Conservation (phyloP, 2,329 filamentous ascomycete genomes). For the Colletotrichum kahawae region DNA sequence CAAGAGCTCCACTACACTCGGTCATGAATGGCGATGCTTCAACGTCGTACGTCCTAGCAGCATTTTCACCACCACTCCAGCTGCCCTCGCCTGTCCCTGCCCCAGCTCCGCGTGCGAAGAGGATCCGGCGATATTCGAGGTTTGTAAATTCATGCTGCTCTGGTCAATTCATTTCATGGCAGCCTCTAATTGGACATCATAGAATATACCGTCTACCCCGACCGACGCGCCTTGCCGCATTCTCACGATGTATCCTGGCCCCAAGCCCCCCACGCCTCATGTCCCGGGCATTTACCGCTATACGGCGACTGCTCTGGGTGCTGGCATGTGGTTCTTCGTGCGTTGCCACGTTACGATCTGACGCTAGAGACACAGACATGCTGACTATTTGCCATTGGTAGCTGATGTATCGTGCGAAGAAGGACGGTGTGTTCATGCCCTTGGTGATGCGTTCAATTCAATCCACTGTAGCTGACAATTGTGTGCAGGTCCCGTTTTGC, state of each 20-base stretch:
- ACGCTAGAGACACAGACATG: slow-evolving; percentile 1
- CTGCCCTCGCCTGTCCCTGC: neutral
- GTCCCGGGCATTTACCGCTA: slow-evolving; percentile 76
- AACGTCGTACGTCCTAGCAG: neutral
- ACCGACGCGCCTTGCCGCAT: neutral
- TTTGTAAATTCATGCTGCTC: neutral
- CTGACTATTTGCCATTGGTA: slow-evolving; percentile 40
- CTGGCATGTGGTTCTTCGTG: slow-evolving; percentile 99
- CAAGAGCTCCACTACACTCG: neutral
- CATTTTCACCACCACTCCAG: neutral
- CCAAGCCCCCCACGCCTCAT: slow-evolving; percentile 50
- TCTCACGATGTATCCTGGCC: slow-evolving; percentile 22
- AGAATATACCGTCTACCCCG: neutral
- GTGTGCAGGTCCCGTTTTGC: slow-evolving; percentile 68
- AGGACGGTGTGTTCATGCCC: slow-evolving; percentile 70
- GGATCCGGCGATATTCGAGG: neutral
- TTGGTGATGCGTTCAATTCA: neutral
- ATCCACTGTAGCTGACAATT: neutral
- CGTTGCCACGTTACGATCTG: slow-evolving; percentile 38
- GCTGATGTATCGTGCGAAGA: slow-evolving; percentile 96
- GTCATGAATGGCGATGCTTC: neutral
- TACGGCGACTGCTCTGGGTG: slow-evolving; percentile 84
- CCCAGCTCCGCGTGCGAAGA: neutral
- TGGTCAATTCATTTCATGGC: neutral
- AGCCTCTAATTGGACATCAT: neutral